Percentiles rank a stretch among this genome's conserved stretches.
phyloP scores from a whole-genome alignment of 2,329 filamentous ascomycete species.

The Penicillium expansum region DNA sequence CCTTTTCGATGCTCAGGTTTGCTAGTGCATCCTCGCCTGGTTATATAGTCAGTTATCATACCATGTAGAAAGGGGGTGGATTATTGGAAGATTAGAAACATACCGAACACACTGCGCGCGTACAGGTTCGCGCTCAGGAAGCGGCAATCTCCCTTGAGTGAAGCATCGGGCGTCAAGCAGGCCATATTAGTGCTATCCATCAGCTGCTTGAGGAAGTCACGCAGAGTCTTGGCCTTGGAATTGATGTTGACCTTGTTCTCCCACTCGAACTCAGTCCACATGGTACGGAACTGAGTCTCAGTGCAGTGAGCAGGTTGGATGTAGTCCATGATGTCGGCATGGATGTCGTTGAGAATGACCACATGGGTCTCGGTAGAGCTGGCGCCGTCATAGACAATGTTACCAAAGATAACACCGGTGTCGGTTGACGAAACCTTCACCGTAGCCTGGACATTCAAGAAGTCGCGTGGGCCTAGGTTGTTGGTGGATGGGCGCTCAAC shows the following conservation, averaged over 20 bases:
- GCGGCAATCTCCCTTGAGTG: constrained; percentile 94
- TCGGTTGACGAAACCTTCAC: constrained; percentile 99
- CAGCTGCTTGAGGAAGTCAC: constrained; percentile 87
- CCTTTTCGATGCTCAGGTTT: constrained; percentile 96
- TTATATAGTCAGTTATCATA: constrained; percentile 23
- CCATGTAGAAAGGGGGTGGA: not conserved
- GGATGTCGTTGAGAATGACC: constrained; percentile 95
- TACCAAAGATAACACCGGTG: constrained; percentile 97
- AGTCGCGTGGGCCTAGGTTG: constrained; percentile 91
- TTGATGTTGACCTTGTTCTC: constrained; percentile 99
- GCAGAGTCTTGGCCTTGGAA: constrained; percentile 86
- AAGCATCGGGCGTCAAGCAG: constrained; percentile 93
- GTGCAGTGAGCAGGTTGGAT: constrained; percentile 96
- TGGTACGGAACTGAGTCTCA: constrained; percentile 98
- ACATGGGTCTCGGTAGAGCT: constrained; percentile 92
- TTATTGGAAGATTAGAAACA: constrained; percentile 38
- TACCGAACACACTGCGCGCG: constrained; percentile 96
- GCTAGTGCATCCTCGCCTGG: constrained; percentile 95
- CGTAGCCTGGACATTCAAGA: constrained; percentile 96
- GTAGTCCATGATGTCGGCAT: constrained; percentile 99
- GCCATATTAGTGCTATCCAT: constrained; percentile 99
- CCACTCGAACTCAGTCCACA: constrained; percentile 99
- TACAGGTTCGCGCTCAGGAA: constrained; percentile 97
- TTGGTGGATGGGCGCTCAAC: constrained; percentile 95
- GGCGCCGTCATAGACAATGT: constrained; percentile 94